Conservation (phyloP, 2,329 filamentous ascomycete species). For the Cladosporium halotolerans region DNA sequence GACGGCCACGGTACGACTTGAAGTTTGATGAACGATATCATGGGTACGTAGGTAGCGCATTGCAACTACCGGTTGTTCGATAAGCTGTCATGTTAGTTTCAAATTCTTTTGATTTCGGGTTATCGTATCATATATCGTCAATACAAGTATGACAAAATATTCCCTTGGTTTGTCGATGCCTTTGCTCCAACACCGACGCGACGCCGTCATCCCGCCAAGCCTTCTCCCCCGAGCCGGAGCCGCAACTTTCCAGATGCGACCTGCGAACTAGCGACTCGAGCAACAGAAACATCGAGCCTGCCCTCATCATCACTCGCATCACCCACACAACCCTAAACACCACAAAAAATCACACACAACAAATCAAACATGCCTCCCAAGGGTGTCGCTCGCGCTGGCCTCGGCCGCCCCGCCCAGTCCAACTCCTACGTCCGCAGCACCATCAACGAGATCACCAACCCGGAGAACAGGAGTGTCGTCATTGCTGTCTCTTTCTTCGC, state of each 20-base stretch:
- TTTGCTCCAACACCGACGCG: no score
- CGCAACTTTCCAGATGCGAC: constrained; percentile 7
- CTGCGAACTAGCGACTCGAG: not conserved
- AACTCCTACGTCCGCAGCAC: constrained; percentile 34
- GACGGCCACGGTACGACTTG: no score
- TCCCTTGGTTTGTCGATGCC: no score
- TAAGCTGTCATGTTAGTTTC: no score
- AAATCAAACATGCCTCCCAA: constrained; percentile 25
- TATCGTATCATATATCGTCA: no score
- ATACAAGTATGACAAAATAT: no score
- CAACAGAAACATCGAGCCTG: not conserved
- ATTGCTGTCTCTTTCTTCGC: constrained; percentile 45
- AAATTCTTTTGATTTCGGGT: no score
- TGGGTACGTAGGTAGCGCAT: no score
- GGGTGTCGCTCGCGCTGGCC: constrained; percentile 16
- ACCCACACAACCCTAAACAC: not conserved
- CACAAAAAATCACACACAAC: constrained; percentile 6
- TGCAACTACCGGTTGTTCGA: no score
- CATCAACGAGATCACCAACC: constrained; percentile 37
- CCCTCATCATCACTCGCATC: no score
- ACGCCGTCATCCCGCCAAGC: no score
- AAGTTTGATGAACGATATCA: no score
- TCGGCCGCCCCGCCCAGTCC: constrained; percentile 22
- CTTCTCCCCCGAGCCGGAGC: not conserved
- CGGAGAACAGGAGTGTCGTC: constrained; percentile 46